Base-by-base conservation (phyloP, 768 basidiomycete genomes). In the Exsudoporus frostii region DNA sequence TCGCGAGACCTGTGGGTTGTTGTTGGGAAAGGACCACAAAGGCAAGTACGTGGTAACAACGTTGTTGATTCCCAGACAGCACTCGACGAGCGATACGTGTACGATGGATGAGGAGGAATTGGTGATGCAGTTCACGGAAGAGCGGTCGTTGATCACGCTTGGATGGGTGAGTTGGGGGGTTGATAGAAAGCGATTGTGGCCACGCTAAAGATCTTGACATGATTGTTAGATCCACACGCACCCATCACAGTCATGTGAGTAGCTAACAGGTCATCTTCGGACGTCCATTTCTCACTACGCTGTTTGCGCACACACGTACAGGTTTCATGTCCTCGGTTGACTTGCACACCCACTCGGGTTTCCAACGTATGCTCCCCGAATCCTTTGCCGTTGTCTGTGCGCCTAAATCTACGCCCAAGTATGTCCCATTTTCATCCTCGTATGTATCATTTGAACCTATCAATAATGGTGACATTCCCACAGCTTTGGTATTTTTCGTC, bases 251-350 rank as follows among this genome's bases (percentile, higher is more conserved):
- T 86, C 87, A 50, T 93, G 92, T 85, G 57, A 54, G 83, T 75
- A 8, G 30, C 32, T 20, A 3, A 36, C 30, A 27, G 14, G 37
- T 25, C 54, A 34, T 39, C 9, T 11, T 34, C 19, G 25, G 37
- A 24, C 3, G 15, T 43, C 17, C n/a, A 4, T 33, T 46, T 51
- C 47, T 53, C 37, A 59, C 13, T 14, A 10, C 38, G 20, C 9
- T 25, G 36, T 27, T 13, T 47, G 24, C n/a, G 6, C 7, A n/a
- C 17, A 11, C n/a, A 34, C 22, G 8, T n/a, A 38, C 53, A 87
- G 85, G 85, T 69, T 97, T 97, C 74, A 92, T 96, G 89, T 94
- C 92, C 7, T 95, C 92, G 8, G 86, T 95, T 17, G 93, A 96
- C 67, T 70, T 97, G 20, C 93, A 97, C 61, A 95, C 92, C 3